Conservation (phyloP, 805 yeast species). For the Metschnikowia amazonensis region DNA sequence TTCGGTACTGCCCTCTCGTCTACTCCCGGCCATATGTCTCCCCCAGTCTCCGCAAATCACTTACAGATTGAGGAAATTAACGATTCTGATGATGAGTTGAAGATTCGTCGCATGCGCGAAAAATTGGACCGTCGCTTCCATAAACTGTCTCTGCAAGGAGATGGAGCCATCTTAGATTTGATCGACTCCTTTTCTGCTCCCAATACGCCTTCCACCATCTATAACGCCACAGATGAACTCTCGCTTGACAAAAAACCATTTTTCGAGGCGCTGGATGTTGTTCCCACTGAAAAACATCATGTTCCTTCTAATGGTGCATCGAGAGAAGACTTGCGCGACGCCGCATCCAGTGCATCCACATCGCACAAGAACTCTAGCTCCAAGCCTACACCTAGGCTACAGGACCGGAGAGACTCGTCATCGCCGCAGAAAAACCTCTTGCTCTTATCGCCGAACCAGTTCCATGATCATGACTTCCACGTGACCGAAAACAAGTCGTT, state of each 20-base stretch:
- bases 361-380: neutral
- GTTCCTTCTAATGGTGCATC: neutral
- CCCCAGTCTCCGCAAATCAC: neutral
- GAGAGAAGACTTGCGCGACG: neutral
- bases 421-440: conserved; percentile 29
- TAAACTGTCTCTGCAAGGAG: conserved; percentile 9
- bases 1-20: neutral
- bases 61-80: conserved; percentile 39
- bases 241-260: neutral
- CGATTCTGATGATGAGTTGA: conserved; percentile 37
- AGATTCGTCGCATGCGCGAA: conserved; percentile 15
- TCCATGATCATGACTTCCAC: conserved; percentile 33
- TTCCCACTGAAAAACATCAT: neutral
- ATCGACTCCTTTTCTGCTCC: conserved; percentile 20
- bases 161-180: conserved; percentile 21
- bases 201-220: conserved; percentile 17
- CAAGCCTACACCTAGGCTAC: neutral
- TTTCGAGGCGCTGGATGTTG: neutral
- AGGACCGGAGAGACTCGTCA: neutral
- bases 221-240: conserved; percentile 5
- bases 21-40: neutral
- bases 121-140: conserved; percentile 15
- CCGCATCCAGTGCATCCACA: no score
- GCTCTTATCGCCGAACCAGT: conserved; percentile 39
- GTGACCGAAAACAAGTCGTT: conserved; percentile 13